A percentile compares a stretch with the other conserved stretches of the same genome.
These are phyloP conservation scores for Cladosporium sp. DNA, from an alignment of 2,329 filamentous ascomycete genomes.

Conservation along the genomic window DNA sequence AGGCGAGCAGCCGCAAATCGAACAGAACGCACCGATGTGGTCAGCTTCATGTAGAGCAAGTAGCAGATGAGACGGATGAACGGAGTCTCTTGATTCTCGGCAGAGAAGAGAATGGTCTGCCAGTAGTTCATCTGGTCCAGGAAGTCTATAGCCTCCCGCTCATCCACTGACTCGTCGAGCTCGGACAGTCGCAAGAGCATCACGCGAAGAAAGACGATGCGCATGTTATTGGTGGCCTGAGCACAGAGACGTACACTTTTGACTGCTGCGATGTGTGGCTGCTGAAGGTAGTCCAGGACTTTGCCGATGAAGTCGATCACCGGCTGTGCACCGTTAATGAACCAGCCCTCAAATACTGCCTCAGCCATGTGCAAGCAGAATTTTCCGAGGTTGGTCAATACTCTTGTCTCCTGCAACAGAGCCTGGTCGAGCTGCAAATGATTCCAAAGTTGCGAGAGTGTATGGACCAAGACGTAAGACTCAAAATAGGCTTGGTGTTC, in stretches of 20 bases:
- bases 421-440: slow-evolving; percentile 72
- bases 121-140: slow-evolving; percentile 89
- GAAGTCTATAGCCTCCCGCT: slow-evolving; percentile 67
- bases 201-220: slow-evolving; percentile 75
- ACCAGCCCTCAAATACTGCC: slow-evolving; percentile 94
- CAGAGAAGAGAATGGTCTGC: slow-evolving; percentile 86
- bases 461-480: slow-evolving; percentile 79
- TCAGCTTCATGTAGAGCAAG: slow-evolving; percentile 84
- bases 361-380: slow-evolving; percentile 82
- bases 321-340: slow-evolving; percentile 80
- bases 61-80: slow-evolving; percentile 88
- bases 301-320: slow-evolving; percentile 85
- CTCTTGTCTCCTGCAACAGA: slow-evolving; percentile 74
- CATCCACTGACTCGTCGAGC: slow-evolving; percentile 67
- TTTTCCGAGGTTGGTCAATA: slow-evolving; percentile 83
- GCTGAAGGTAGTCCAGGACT: slow-evolving; percentile 84
- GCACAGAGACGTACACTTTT: slow-evolving; percentile 92
- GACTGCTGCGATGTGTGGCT: slow-evolving; percentile 74
- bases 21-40: slow-evolving; percentile 68
- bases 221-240: slow-evolving; percentile 75
- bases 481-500: slow-evolving; percentile 96
- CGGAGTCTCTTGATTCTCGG: slow-evolving; percentile 75
- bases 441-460: slow-evolving; percentile 70
- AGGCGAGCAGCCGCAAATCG: slow-evolving; percentile 78
- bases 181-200: slow-evolving; percentile 82